Conservation (phyloP, 257 asterid genomes). For the Solanum ossicruentum region DNA sequence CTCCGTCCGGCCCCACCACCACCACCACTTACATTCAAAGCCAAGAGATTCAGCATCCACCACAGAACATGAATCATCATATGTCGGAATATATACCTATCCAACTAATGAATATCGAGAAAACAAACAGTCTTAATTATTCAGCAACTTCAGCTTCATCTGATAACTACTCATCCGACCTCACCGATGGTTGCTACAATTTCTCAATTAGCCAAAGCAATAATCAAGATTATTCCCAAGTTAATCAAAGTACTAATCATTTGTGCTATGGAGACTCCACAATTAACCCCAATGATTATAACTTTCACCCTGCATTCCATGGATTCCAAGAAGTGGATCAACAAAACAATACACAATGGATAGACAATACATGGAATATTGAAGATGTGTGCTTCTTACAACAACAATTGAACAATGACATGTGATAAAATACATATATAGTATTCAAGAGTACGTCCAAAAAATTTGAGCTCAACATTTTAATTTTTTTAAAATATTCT, state of each 20-base stretch:
- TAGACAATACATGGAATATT: slow-evolving; percentile 45
- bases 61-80: background rate
- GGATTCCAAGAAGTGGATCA: slow-evolving; percentile 13
- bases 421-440: background rate
- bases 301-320: slow-evolving; percentile 32
- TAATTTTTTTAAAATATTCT: background rate
- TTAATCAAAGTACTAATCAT: background rate
- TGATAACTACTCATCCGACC: slow-evolving; percentile 48
- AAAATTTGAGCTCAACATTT: too few relatives aligned
- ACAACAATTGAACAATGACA: slow-evolving; percentile 23
- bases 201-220: slow-evolving; percentile 13
- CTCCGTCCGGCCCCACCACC: slow-evolving; percentile 1
- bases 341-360: slow-evolving; percentile 26
- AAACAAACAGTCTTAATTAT: slow-evolving; percentile 2
- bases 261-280: slow-evolving; percentile 18
- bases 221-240: slow-evolving; percentile 23
- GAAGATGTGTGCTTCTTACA: slow-evolving; percentile 59
- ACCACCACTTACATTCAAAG: background rate
- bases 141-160: slow-evolving; percentile 58
- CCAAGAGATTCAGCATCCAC: background rate
- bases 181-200: slow-evolving; percentile 52
- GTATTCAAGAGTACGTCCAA: background rate
- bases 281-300: slow-evolving; percentile 30
- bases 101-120: background rate
- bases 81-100: slow-evolving; percentile 1